Conservation (phyloP, 257 asterid species). For the Capsicum pubescens region DNA sequence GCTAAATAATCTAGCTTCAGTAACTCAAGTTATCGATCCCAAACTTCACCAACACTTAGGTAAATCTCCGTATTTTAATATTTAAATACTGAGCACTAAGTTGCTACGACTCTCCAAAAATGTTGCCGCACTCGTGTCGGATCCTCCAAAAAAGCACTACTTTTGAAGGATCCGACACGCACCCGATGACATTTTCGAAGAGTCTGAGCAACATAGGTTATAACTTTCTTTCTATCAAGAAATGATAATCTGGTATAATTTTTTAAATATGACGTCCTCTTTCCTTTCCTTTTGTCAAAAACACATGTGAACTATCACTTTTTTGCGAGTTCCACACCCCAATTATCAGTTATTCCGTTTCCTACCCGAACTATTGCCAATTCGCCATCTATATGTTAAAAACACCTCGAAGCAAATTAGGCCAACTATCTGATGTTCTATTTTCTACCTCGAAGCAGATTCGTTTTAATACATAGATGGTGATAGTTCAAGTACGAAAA, state of each 20-base stretch:
- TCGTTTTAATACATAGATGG: not conserved
- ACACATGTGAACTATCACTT: not conserved
- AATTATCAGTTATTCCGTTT: not conserved
- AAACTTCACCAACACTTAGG: constrained; percentile 98
- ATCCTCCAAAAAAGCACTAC: too few species aligned
- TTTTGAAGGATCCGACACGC: too few species aligned
- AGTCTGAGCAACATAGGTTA: not conserved
- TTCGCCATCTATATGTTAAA: not conserved
- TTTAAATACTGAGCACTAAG: not conserved
- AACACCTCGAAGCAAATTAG: not conserved
- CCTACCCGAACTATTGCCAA: not conserved
- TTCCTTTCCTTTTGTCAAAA: not conserved
- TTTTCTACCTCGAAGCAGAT: too few species aligned
- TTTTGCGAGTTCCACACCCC: not conserved
- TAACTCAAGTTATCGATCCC: constrained; percentile 93
- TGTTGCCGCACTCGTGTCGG: too few species aligned
- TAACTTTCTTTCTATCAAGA: constrained; percentile 10
- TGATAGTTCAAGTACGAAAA: not conserved
- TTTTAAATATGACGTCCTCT: not conserved
- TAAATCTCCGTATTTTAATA: constrained; percentile 37
- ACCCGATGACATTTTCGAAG: too few species aligned
- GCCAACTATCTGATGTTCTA: not conserved
- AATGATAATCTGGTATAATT: not conserved
- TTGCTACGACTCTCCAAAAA: too few species aligned
- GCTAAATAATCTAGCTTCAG: constrained; percentile 82